These are phyloP conservation scores for Colletotrichum costaricense DNA, from an alignment of 2,329 filamentous ascomycete genomes.

Conservation along the genomic window DNA sequence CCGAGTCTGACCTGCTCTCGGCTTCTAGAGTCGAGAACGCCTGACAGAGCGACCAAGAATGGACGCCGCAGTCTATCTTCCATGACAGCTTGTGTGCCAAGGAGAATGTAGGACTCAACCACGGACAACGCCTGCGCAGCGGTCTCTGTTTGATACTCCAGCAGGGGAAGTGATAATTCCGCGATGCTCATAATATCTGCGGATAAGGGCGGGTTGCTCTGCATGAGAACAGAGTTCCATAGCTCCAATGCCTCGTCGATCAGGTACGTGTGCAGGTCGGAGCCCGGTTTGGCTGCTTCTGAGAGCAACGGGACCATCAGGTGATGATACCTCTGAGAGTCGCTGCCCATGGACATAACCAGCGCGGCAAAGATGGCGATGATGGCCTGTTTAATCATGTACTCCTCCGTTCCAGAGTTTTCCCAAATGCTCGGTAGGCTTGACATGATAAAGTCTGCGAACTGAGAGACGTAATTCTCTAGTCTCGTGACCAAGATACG, in stretches of 20 bases:
- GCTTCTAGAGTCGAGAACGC: conserved; percentile 62
- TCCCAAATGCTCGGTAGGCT: conserved; percentile 88
- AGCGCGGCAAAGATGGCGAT: conserved; percentile 86
- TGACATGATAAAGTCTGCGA: conserved; percentile 84
- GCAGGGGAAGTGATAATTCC: conserved; percentile 71
- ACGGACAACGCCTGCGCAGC: conserved; percentile 72
- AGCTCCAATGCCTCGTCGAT: conserved; percentile 93
- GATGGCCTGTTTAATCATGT: conserved; percentile 94
- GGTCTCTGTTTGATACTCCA: conserved; percentile 74
- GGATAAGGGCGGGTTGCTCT: conserved; percentile 71
- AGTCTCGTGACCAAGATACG: conserved; percentile 83
- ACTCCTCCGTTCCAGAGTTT: conserved; percentile 81
- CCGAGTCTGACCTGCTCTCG: conserved; percentile 69
- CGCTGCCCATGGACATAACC: conserved; percentile 84
- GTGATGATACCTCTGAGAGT: conserved; percentile 81
- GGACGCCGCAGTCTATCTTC: conserved; percentile 64
- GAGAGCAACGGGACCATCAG: conserved; percentile 86
- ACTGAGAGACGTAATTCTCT: conserved; percentile 75
- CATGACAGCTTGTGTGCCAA: conserved; percentile 76
- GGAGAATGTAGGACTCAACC: conserved; percentile 76
- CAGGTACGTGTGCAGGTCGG: conserved; percentile 81
- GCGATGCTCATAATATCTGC: conserved; percentile 72
- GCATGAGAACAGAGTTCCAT: conserved; percentile 80
- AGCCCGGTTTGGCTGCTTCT: conserved; percentile 81
- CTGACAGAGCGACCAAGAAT: conserved; percentile 61